Percentiles rank a stretch among this genome's conserved stretches.
Evolutionary conservation across 768 basidiomycete genomes (phyloP).

Genomic region (Macrolepiota fuliginosa): DNA sequence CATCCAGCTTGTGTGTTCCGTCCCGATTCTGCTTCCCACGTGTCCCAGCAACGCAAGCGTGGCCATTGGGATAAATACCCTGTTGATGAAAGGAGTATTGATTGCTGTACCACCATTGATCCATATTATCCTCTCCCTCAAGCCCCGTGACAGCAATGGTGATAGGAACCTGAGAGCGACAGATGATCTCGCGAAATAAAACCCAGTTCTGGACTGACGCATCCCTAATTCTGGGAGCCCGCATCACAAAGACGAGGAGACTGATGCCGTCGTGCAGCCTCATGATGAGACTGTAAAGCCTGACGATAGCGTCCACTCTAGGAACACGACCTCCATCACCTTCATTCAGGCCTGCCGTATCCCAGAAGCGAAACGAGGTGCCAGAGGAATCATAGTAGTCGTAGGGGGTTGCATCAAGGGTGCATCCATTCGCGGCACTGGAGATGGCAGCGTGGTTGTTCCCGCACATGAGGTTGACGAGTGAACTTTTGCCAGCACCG

Average conservation of each 20-base stretch:
- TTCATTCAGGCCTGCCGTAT: slow-evolving; percentile 41
- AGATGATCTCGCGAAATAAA: slow-evolving; percentile 36
- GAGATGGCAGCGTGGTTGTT: slow-evolving; percentile 26
- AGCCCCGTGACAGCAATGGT: slow-evolving; percentile 36
- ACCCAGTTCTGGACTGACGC: slow-evolving; percentile 35
- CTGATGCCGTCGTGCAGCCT: slow-evolving; percentile 29
- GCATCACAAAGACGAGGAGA: slow-evolving; percentile 38
- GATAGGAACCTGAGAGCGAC: slow-evolving; percentile 34
- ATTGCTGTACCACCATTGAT: slow-evolving; percentile 18
- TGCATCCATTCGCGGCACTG: slow-evolving; percentile 31
- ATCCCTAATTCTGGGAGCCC: slow-evolving; percentile 33
- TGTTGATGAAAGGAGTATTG: slow-evolving; percentile 24
- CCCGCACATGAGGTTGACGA: slow-evolving; percentile 38
- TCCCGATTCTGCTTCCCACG: slow-evolving; percentile 22
- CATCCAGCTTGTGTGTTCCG: slow-evolving; percentile 9
- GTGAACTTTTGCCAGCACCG: slow-evolving; percentile 38
- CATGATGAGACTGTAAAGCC: slow-evolving; percentile 19
- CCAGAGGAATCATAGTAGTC: slow-evolving; percentile 20
- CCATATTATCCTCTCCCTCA: slow-evolving; percentile 27
- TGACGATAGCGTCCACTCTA: slow-evolving; percentile 19
- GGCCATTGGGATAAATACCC: slow-evolving; percentile 25
- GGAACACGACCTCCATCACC: slow-evolving; percentile 21
- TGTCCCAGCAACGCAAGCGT: slow-evolving; percentile 37
- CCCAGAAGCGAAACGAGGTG: slow-evolving; percentile 27
- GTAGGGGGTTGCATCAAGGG: slow-evolving; percentile 29